Evolutionary conservation across 2,329 filamentous ascomycete genomes (phyloP).

Genomic region (Epichloe amarillans): DNA sequence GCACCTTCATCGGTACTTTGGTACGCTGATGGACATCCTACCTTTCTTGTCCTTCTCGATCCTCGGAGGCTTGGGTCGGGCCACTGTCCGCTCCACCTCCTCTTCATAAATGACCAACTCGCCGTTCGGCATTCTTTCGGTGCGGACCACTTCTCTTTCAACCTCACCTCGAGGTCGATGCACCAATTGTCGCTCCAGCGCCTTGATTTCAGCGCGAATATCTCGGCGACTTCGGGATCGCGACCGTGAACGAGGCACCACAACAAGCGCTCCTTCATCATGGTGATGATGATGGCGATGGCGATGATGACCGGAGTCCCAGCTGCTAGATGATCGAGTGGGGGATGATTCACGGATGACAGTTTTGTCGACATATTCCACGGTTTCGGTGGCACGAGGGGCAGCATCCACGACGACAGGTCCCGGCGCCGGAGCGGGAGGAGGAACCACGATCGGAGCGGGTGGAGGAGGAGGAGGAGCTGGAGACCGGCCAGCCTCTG

Average conservation of each 20-base stretch:
- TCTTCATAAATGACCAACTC: constrained; percentile 52
- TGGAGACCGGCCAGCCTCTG: constrained; percentile 1
- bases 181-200: constrained; percentile 43
- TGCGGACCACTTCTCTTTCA: constrained; percentile 40
- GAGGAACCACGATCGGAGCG: constrained; percentile 12
- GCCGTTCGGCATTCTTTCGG: constrained; percentile 45
- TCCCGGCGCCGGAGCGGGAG: constrained; percentile 15
- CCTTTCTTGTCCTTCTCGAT: constrained; percentile 89
- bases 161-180: constrained; percentile 22
- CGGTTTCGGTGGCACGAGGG: constrained; percentile 18
- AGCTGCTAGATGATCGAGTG: constrained; percentile 24
- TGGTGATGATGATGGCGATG: constrained; percentile 18
- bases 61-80: constrained; percentile 44
- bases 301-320: constrained; percentile 16
- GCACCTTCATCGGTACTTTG: constrained; percentile 51
- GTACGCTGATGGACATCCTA: constrained; percentile 81
- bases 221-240: constrained; percentile 42
- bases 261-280: constrained; percentile 17
- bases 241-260: constrained; percentile 30
- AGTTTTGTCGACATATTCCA: constrained; percentile 32
- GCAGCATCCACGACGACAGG: constrained; percentile 22
- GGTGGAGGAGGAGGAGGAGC: constrained; percentile 12
- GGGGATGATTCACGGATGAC: constrained; percentile 36
- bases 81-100: constrained; percentile 40
- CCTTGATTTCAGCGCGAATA: constrained; percentile 58